A percentile compares a stretch with the other conserved stretches of the same genome.
Evolutionary conservation across 805 yeast genomes (phyloP).

Genomic region (Ogataea wickerhamii): DNA sequence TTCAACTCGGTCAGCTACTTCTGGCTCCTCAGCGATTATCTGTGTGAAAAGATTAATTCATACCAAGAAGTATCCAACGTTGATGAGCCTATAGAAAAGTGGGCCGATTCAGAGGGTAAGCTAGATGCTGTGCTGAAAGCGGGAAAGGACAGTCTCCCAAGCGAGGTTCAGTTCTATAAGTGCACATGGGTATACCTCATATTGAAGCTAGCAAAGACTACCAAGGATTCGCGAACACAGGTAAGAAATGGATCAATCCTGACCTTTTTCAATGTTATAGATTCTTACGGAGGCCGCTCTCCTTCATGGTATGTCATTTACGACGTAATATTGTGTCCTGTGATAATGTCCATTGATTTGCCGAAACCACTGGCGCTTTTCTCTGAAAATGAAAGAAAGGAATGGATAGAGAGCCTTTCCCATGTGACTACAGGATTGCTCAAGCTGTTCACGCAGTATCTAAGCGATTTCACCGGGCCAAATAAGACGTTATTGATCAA

Average conservation of each 20-base stretch:
- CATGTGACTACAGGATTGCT: constrained; percentile 65
- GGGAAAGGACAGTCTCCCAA: constrained; percentile 10
- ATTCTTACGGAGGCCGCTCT: constrained; percentile 58
- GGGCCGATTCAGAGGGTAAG: constrained; percentile 22
- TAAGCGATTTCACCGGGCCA: constrained; percentile 34
- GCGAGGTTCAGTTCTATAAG: constrained; percentile 29
- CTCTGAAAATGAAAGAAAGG: constrained; percentile 19
- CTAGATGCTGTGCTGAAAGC: constrained; percentile 13
- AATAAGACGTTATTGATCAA: constrained; percentile 15
- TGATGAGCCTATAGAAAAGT: constrained; percentile 10
- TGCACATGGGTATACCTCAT: constrained; percentile 65
- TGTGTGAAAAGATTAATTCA: constrained; percentile 37
- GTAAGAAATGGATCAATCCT: constrained; percentile 89
- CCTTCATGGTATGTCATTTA: constrained; percentile 70
- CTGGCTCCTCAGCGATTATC: constrained; percentile 85
- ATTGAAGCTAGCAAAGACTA: constrained; percentile 56
- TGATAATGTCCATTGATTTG: constrained; percentile 34
- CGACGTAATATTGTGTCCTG: constrained; percentile 53
- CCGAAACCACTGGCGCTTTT: constrained; percentile 3
- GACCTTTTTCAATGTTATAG: constrained; percentile 79
- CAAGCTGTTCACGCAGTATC: constrained; percentile 53
- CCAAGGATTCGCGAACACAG: constrained; percentile 65
- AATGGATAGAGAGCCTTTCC: constrained; percentile 60
- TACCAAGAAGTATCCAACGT: not conserved
- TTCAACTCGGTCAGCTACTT: constrained; percentile 89